Conservation (phyloP, 2,329 filamentous ascomycete species). For the Aplosporella prunicola region DNA sequence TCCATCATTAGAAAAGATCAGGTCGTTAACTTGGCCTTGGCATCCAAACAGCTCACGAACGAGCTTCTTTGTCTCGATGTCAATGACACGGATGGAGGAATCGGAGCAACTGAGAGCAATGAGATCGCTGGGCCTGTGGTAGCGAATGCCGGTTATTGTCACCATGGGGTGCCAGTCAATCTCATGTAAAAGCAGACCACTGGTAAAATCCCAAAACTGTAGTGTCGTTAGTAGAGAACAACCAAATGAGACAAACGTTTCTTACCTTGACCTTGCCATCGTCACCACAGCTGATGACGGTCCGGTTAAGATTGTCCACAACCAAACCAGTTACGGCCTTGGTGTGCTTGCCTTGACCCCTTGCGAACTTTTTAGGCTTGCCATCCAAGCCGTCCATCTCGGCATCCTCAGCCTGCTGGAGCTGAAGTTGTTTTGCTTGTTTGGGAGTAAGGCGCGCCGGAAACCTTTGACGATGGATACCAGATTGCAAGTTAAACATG, state of each 20-base stretch:
- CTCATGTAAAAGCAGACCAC: constrained; percentile 67
- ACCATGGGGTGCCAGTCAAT: constrained; percentile 76
- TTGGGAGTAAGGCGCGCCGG: constrained; percentile 68
- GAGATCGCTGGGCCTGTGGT: constrained; percentile 74
- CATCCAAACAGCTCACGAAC: constrained; percentile 88
- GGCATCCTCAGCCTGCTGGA: constrained; percentile 49
- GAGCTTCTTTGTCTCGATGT: constrained; percentile 80
- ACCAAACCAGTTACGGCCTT: constrained; percentile 76
- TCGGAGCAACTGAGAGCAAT: constrained; percentile 86
- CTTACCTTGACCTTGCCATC: constrained; percentile 77
- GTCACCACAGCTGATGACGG: constrained; percentile 73
- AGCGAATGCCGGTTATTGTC: constrained; percentile 65
- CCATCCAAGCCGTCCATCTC: constrained; percentile 38
- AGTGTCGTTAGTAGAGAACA: constrained; percentile 12
- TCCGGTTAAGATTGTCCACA: constrained; percentile 81
- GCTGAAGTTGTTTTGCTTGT: constrained; percentile 68
- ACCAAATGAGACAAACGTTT: not conserved
- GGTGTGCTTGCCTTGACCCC: constrained; percentile 62
- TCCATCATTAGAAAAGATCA: constrained; percentile 76
- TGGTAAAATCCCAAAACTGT: constrained; percentile 87
- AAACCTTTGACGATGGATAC: constrained; percentile 77
- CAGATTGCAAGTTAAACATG: constrained; percentile 96
- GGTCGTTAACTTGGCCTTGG: constrained; percentile 28
- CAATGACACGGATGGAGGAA: constrained; percentile 75
- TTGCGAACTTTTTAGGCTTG: constrained; percentile 34